A percentile compares a stretch with the other conserved stretches of the same genome.
Evolutionary conservation across 805 yeast genomes (phyloP).

Genomic region (Yarrowia sp.): DNA sequence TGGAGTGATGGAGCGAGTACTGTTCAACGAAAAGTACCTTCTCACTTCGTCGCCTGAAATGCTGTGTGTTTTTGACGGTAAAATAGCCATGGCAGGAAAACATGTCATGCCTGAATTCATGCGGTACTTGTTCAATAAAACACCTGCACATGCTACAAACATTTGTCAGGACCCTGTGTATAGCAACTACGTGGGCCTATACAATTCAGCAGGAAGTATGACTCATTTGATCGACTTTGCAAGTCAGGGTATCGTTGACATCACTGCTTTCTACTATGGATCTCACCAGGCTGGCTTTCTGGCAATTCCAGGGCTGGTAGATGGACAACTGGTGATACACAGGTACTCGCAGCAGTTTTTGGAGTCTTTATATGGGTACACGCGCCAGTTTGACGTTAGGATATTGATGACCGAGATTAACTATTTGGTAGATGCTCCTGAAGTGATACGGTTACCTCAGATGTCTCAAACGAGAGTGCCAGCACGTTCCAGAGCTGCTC

Average conservation of each 20-base stretch:
- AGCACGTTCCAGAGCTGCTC: background rate
- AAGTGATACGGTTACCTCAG: background rate
- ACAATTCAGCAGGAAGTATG: slow-evolving; percentile 2
- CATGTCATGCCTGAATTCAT: slow-evolving; percentile 10
- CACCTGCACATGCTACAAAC: background rate
- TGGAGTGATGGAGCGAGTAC: slow-evolving; percentile 7
- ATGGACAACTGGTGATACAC: background rate
- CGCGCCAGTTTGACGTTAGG: background rate
- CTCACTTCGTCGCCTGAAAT: slow-evolving; percentile 1
- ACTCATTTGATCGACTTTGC: slow-evolving; percentile 7
- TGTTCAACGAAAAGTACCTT: background rate
- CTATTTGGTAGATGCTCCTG: slow-evolving; percentile 15
- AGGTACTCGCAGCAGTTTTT: slow-evolving; percentile 2
- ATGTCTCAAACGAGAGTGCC: background rate
- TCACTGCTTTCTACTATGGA: background rate
- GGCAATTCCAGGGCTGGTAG: slow-evolving; percentile 3
- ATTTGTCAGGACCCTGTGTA: background rate
- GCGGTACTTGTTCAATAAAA: slow-evolving; percentile 7
- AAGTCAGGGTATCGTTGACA: background rate
- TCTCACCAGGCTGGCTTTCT: background rate
- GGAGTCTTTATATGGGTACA: too few relatives aligned
- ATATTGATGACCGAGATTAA: background rate
- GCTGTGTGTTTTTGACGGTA: slow-evolving; percentile 19
- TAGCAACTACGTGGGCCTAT: background rate
- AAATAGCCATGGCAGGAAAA: slow-evolving; percentile 2